Base-by-base conservation (phyloP, 2,329 filamentous ascomycete species). In the Ceratocystis eucalypticola region DNA sequence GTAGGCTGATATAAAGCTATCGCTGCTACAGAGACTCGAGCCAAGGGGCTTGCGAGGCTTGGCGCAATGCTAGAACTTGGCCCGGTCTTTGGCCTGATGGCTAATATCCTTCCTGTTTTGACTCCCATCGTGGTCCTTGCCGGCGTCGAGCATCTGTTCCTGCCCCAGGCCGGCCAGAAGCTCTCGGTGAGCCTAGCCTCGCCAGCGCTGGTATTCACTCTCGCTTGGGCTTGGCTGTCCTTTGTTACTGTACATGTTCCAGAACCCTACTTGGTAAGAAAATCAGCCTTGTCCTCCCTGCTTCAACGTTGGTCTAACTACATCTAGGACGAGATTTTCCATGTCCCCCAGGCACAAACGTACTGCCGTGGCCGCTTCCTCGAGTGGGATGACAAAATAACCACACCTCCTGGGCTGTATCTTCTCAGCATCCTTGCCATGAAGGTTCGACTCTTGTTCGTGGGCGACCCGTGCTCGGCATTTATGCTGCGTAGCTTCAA, bases 351-450 rank as follows among this genome's bases (percentile, higher is more conserved):
- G 76, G 91, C 91, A 0, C 90, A 96, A 72, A 84, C 83, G 37
- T 99, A 96, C 75, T 96, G 92, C 74, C 74, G 82, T 50, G 86
- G 88, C 10, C 82, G 82, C 65, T 96, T 88, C 77, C 74, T 75
- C 12, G 80, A 89, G 66, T 99, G 94, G 94, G 92, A 99, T 75
- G 88, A 93, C 68, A 99, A 97, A 74, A 94, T 99, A 73, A 99
- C 94, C 0, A 99, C 94, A 1, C 94, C 94, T 0, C 93, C 94
- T 0, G 94, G 92, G 44, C 78, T 99, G 78, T 91, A 79, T 74
- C 79, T 71, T 22, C 22, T 64, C 20, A 80, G 80, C 0, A 69
- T 70, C 20, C 25, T 61, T 22, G 63, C 68, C 20, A 64, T 64
- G 10, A 61, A 57, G 22, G 15, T 65, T 1, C 17, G 53, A n/a